phyloP scores from a whole-genome alignment of 2,329 filamentous ascomycete genomes.

The Grosmannia huntii region DNA sequence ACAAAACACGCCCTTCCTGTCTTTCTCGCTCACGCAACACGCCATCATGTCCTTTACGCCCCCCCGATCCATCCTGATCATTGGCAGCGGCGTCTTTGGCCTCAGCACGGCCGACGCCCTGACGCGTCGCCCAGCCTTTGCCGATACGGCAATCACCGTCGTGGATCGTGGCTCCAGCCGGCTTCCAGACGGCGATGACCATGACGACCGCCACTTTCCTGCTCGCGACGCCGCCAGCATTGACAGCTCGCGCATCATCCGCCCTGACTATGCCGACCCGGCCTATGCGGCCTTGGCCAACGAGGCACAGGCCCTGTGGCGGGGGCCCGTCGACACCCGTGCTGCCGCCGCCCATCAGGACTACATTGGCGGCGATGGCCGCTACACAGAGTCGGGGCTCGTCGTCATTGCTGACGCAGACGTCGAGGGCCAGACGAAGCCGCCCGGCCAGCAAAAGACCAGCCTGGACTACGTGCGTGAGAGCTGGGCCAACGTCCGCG shows the following conservation, averaged over 20 bases:
- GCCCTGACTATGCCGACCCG: constrained; percentile 67
- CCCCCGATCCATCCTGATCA: constrained; percentile 47
- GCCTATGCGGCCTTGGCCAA: constrained; percentile 65
- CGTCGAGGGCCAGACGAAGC: not conserved
- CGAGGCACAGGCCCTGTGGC: constrained; percentile 58
- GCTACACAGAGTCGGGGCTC: constrained; percentile 60
- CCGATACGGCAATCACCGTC: constrained; percentile 41
- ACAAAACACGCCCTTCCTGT: not conserved
- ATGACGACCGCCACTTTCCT: constrained; percentile 35
- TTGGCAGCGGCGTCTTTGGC: constrained; percentile 56
- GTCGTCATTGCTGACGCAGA: constrained; percentile 42
- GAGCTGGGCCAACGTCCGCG: constrained; percentile 48
- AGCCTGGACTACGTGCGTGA: constrained; percentile 45
- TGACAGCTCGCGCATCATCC: constrained; percentile 51
- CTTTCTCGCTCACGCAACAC: not conserved
- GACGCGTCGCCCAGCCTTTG: constrained; percentile 44
- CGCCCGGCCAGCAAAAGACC: constrained; percentile 19
- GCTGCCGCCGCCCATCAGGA: no score
- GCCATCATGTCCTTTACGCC: constrained; percentile 13
- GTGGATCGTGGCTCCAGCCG: constrained; percentile 36
- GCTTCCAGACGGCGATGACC: not conserved
- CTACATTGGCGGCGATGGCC: constrained; percentile 46
- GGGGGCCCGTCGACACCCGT: constrained; percentile 21
- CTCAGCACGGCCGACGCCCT: constrained; percentile 54
- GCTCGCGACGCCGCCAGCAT: constrained; percentile 46